Evolutionary conservation across 2,329 filamentous ascomycete genomes (phyloP).

Genomic region (Pestalotiopsis sp.): DNA sequence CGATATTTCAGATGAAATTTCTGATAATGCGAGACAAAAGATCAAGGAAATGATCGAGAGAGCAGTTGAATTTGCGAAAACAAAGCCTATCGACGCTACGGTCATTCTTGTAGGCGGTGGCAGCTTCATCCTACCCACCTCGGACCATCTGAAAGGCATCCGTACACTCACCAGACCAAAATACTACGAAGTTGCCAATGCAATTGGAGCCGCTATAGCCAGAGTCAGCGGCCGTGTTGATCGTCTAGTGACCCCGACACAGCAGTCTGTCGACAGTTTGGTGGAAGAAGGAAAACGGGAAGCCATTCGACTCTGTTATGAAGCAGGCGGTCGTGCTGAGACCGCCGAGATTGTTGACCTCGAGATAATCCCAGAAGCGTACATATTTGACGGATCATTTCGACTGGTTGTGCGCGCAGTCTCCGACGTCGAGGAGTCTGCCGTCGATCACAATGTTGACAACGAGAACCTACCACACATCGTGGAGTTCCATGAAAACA

Average conservation of each 20-base stretch:
- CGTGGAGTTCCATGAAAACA: background rate
- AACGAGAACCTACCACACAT: background rate
- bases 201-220: background rate
- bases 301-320: background rate
- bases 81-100: conserved; percentile 57
- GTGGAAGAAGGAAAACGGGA: background rate
- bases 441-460: too few relatives aligned
- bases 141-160: background rate
- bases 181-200: conserved; percentile 1
- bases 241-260: background rate
- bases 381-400: background rate
- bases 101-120: conserved; percentile 67
- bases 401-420: background rate
- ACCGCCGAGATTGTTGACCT: background rate
- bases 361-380: background rate
- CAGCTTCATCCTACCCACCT: conserved; percentile 30
- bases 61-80: conserved; percentile 63
- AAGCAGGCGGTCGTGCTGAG: background rate
- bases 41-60: conserved; percentile 30
- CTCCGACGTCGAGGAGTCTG: background rate
- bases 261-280: background rate
- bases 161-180: background rate
- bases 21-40: conserved; percentile 25
- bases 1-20: conserved; percentile 19
- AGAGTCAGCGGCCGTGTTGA: background rate